Evolutionary conservation across 1,284 basidiomycete species (phyloP), one percentile per base, ranked within the genome.

Genomic region (Pyrrhoderma lamaoense): DNA sequence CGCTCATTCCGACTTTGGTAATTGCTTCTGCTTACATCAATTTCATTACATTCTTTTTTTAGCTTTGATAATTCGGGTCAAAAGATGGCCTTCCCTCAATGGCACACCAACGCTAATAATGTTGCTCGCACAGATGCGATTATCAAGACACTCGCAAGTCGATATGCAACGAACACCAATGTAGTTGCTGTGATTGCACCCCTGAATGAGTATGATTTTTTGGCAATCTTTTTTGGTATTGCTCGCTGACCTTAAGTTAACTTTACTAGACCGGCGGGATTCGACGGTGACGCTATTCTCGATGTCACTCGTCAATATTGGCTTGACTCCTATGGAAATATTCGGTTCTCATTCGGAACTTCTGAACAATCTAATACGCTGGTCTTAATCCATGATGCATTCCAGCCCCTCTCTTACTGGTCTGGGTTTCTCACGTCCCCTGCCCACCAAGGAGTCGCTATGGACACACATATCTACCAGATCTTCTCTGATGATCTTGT

Each of bases 51-150:
- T 27, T 18, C 19, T 19, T 36, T 27, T 47, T 14, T 37, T 55
- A 86, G 84, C 14, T 92, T 81, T 61, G 93, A 94, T 64, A 93
- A 93, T 64, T 90, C 86, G 40, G 93, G 93, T 13, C 82, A 84
- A 38, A 76, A 70, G 50, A 72, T 83, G 47, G 59, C 70, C 13
- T 74, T 62, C 55, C 84, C 87, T 35, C 59, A 69, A 31, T 96
- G 91, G 92, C 82, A 89, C 14, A 74, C 74, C 2, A 75, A 78
- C 51, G 68, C 75, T 52, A 75, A 71, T 18, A 83, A 91, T 60
- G 73, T 93, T 35, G 70, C 76, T 43, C 79, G 91, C 34, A 86
- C 89, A 2, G 72, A 86, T 61, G 67, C 71, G 7, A 73, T 91
- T 56, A 79, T 94, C 60, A 76, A 80, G 62, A 74, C 59, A 2